Percentiles rank a stretch among this genome's conserved stretches.
Conservation (phyloP, 192 early-diverging fungal genomes). For the Endogone sp. region DNA sequence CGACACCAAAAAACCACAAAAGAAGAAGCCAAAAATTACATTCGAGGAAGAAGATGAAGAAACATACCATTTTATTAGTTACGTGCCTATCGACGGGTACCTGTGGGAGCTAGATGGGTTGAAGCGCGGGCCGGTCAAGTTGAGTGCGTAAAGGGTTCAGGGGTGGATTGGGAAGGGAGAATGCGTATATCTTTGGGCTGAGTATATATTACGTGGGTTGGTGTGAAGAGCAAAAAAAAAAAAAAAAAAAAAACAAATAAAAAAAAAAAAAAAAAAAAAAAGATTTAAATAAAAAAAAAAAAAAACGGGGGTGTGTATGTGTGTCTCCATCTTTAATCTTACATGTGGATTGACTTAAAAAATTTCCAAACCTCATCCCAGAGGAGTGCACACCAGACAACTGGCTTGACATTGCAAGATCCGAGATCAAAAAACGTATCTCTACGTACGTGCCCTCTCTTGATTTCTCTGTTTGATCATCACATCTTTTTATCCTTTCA, state of each 20-base stretch:
- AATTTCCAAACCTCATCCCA: neutral
- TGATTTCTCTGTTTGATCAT: neutral
- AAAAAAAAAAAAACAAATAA: too few species aligned
- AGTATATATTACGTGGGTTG: too few species aligned
- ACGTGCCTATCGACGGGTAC: conserved; percentile 48
- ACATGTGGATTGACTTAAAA: too few species aligned
- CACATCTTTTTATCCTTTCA: too few species aligned
- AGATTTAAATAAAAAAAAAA: too few species aligned
- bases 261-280: too few species aligned
- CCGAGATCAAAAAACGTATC: conserved; percentile 45
- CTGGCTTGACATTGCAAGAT: conserved; percentile 50
- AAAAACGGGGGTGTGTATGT: too few species aligned
- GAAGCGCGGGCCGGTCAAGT: conserved; percentile 41
- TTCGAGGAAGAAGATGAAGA: conserved; percentile 29
- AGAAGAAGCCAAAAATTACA: neutral
- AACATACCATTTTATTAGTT: conserved; percentile 62
- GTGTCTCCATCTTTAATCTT: too few species aligned
- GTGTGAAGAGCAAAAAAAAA: too few species aligned
- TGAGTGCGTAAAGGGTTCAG: conserved; percentile 28
- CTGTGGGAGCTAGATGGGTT: conserved; percentile 70
- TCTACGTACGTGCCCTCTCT: conserved; percentile 25
- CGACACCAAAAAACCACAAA: conserved; percentile 4
- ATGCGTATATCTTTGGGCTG: too few species aligned
- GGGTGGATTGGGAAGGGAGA: conserved; percentile 60
- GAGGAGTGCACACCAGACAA: conserved; percentile 42